Evolutionary conservation across 805 yeast genomes (phyloP), one percentile per base, ranked within the genome.

Genomic region (Saccharomycopsis amapae): DNA sequence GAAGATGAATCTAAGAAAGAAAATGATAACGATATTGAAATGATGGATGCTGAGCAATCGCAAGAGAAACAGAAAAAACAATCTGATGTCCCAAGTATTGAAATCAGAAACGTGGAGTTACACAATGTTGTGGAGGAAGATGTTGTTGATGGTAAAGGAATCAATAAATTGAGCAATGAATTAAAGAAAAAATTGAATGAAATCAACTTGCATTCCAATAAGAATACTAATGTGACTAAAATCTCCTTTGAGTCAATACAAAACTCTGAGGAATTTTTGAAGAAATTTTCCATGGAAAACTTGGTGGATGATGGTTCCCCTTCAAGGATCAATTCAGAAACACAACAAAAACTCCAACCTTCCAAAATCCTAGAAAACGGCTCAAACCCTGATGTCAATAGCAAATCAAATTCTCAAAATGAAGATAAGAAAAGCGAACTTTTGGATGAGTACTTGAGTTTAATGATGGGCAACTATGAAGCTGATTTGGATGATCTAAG

Each of bases 401-500:
- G n/a, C 22, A 19, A 19, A 13, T 10, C 13, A 22, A n/a, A 6
- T 37, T 7, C 40, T 37, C n/a, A 24, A 9, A 25, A 17, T n/a
- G 20, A 20, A 4, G 28, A 39, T 19, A 36, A 32, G 9, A 7
- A 7, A 18, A 26, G n/a, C n/a, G 62, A 62, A 45, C 58, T 75
- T 38, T 64, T 70, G 36, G 62, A 61, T 47, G 63, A 65, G 44
- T 75, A 64, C 50, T 61, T 75, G 54, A 62, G 58, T 24, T 56
- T 70, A 47, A 72, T 75, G 77, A 66, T 78, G 22, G 49, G 54
- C 2, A 62, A 61, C 10, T 75, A 73, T 50, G 68, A 70, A 19
- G 67, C 67, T 34, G 80, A 76, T 46, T 59, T 76, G 34, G 78
- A 75, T 52, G 65, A 61, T 45, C 61, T 76, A 49, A 65, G 81